Evolutionary conservation across 306 rosid genomes (phyloP), one percentile per base, ranked within the genome.

Genomic region (Phaseolus lunatus): DNA sequence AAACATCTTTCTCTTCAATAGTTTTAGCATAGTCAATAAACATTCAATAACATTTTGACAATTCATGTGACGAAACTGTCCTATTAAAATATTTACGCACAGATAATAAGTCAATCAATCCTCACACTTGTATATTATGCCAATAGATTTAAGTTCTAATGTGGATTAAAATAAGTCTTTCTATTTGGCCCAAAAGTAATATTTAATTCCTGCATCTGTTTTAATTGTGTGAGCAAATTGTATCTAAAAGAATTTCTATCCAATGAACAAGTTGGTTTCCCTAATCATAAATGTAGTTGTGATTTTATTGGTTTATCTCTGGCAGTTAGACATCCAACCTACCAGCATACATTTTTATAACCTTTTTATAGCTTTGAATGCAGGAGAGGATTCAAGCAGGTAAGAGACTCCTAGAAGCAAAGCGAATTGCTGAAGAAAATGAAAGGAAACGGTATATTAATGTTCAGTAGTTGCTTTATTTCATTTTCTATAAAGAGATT

Each of bases 341-440:
- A 41, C 9, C 18, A 26, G 43, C 62, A 8, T 72, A 14, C 7
- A 18, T 66, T 66, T 24, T 35, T 33, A n/a, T 73, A 33, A 84
- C 53, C 14, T 43, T 72, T 35, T 53, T 62, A 56, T 53, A 61
- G 20, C 33, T 81, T 75, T 81, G 65, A 50, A 68, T 87, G 57
- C 57, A 94, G 98, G 88, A 85, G 82, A 88, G 93, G 89, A 90
- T 88, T 82, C 85, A 73, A 61, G 81, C 87, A 0, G 83, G 91
- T 64, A 91, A 91, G 85, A 86, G 86, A 71, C 88, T 91, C 39
- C 66, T 64, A 13, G 89, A 86, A 85, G 87, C 89, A 54, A 90
- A 90, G 85, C 67, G 70, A 73, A 70, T 67, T 43, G 85, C 87
- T 0, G 90, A 90, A 87, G 93, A 86, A 80, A 84, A 86, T 81